A percentile compares a stretch with the other conserved stretches of the same genome.
Conservation (phyloP, 331 rosid genomes). For the Arachis monticola region DNA sequence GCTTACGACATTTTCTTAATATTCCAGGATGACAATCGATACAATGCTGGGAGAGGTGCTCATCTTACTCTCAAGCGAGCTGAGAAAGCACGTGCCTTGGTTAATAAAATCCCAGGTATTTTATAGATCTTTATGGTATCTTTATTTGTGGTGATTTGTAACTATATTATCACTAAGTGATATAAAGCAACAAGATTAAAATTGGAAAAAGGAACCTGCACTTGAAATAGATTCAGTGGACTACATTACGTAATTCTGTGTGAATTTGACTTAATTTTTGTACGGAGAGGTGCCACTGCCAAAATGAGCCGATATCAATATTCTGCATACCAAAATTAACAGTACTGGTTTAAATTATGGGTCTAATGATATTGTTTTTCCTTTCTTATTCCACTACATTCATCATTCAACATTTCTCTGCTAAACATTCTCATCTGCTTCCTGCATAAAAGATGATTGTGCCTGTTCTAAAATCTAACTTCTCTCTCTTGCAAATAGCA, state of each 20-base stretch:
- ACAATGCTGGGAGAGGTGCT: slow-evolving; percentile 97
- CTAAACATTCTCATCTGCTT: slow-evolving; percentile 31
- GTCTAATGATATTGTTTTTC: slow-evolving; percentile 10
- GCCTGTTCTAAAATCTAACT: background rate
- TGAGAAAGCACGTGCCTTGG: slow-evolving; percentile 92
- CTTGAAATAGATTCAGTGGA: background rate
- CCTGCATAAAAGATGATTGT: background rate
- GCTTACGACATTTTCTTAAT: slow-evolving; percentile 25
- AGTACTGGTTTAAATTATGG: background rate
- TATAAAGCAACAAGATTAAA: slow-evolving; percentile 15
- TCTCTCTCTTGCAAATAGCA: slow-evolving; percentile 52
- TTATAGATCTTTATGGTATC: slow-evolving; percentile 17
- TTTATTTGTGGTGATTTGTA: slow-evolving; percentile 18
- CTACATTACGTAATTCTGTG: background rate
- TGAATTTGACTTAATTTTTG: background rate
- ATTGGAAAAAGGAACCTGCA: slow-evolving; percentile 10
- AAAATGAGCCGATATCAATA: slow-evolving; percentile 9
- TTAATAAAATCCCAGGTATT: slow-evolving; percentile 89
- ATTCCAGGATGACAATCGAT: slow-evolving; percentile 92
- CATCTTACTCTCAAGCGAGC: slow-evolving; percentile 98
- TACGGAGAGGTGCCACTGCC: background rate
- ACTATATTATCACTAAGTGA: slow-evolving; percentile 23
- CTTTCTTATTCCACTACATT: slow-evolving; percentile 28
- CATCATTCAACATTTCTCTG: slow-evolving; percentile 19
- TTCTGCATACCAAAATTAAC: slow-evolving; percentile 12